A percentile compares a stretch with the other conserved stretches of the same genome.
These are phyloP conservation scores for Ensete glaucum DNA, from an alignment of 176 grass and related monocot genomes.

Conservation along the genomic window DNA sequence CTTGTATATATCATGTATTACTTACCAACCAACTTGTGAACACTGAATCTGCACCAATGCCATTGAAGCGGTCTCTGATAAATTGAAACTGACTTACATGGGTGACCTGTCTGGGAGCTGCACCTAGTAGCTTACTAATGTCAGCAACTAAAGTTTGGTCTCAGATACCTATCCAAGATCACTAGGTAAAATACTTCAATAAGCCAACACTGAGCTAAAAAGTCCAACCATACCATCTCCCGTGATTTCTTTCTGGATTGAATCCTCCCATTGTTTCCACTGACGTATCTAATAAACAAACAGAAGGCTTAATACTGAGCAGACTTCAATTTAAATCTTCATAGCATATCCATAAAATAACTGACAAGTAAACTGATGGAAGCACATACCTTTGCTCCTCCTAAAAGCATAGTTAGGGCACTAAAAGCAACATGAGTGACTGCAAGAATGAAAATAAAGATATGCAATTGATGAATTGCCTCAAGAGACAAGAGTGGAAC, in stretches of 20 bases:
- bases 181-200: not conserved
- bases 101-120: slow-evolving; percentile 36
- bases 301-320: not conserved
- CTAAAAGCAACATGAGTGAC: slow-evolving; percentile 69
- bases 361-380: not conserved
- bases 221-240: slow-evolving; percentile 39
- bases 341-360: not conserved
- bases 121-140: slow-evolving; percentile 2
- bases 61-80: slow-evolving; percentile 74
- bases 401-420: slow-evolving; percentile 73
- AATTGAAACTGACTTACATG: slow-evolving; percentile 47
- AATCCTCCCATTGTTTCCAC: slow-evolving; percentile 82
- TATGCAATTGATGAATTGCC: slow-evolving; percentile 81
- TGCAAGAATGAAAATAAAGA: slow-evolving; percentile 85
- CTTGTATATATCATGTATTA: slow-evolving; percentile 14
- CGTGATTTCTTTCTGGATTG: slow-evolving; percentile 47
- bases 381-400: slow-evolving; percentile 46
- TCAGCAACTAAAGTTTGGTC: slow-evolving; percentile 8
- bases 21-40: slow-evolving; percentile 93
- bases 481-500: slow-evolving; percentile 73
- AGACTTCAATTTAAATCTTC: not conserved
- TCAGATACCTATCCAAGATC: slow-evolving; percentile 3
- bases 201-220: slow-evolving; percentile 8
- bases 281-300: slow-evolving; percentile 58
- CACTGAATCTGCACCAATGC: slow-evolving; percentile 65